phyloP scores from a whole-genome alignment of 257 asterid genomes.

The Lantana camara region DNA sequence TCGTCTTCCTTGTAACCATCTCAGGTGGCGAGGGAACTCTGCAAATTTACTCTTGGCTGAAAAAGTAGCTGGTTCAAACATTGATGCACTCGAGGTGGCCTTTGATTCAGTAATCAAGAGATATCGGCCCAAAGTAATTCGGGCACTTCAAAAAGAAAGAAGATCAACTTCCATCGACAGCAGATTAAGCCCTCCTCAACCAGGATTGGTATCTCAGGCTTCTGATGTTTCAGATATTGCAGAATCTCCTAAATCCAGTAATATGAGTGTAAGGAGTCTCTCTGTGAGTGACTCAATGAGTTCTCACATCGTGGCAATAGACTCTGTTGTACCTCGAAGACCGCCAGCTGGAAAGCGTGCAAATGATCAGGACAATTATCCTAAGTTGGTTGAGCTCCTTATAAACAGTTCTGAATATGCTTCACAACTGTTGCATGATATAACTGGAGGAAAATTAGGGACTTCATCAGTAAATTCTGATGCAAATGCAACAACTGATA shows the following conservation, averaged over 20 bases:
- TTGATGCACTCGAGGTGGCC: conserved; percentile 75
- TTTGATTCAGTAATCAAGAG: conserved; percentile 87
- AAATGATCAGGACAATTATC: conserved; percentile 87
- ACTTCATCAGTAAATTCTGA: conserved; percentile 47
- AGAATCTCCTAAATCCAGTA: conserved; percentile 81
- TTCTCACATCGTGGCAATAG: conserved; percentile 82
- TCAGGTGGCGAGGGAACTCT: conserved; percentile 94
- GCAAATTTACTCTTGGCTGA: conserved; percentile 90
- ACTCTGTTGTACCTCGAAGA: conserved; percentile 96
- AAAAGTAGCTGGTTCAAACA: conserved; percentile 51
- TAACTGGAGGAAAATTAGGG: conserved; percentile 85
- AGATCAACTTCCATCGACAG: conserved; percentile 84
- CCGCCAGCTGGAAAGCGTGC: conserved; percentile 99
- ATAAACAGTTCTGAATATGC: conserved; percentile 84
- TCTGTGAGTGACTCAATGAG: conserved; percentile 44
- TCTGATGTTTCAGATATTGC: conserved; percentile 75
- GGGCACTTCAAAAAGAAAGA: conserved; percentile 93
- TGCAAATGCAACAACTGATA: conserved; percentile 37
- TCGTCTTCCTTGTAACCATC: conserved; percentile 95
- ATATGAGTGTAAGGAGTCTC: conserved; percentile 55
- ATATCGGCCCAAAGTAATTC: conserved; percentile 82
- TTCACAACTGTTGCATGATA: conserved; percentile 68
- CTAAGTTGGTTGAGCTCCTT: conserved; percentile 91
- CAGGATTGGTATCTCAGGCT: conserved; percentile 63
- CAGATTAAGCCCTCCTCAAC: conserved; percentile 53